Evolutionary conservation across 1,284 basidiomycete species (phyloP).

Genomic region (Melampsora medusae): DNA sequence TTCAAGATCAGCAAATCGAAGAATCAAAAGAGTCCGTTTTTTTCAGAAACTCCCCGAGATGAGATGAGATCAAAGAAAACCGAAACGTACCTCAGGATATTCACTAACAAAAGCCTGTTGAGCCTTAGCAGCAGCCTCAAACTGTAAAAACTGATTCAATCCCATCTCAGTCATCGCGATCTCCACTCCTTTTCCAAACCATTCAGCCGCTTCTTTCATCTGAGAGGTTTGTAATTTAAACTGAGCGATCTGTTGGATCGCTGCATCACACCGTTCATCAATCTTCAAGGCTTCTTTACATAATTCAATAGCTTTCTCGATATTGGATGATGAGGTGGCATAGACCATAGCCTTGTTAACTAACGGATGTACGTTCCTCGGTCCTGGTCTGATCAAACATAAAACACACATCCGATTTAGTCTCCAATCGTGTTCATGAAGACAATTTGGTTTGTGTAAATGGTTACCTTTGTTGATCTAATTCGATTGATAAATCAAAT

Average conservation of each 20-base stretch:
- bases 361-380: slow-evolving; percentile 60
- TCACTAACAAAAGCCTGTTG: slow-evolving; percentile 76
- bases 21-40: too few relatives aligned
- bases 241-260: slow-evolving; percentile 92
- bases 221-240: slow-evolving; percentile 86
- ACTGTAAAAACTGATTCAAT: slow-evolving; percentile 63
- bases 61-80: background rate
- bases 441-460: background rate
- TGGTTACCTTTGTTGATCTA: slow-evolving; percentile 64
- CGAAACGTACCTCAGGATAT: slow-evolving; percentile 66
- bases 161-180: slow-evolving; percentile 89
- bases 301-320: slow-evolving; percentile 71
- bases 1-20: too few relatives aligned
- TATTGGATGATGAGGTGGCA: slow-evolving; percentile 68
- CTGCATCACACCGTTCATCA: slow-evolving; percentile 92
- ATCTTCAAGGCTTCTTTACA: slow-evolving; percentile 82
- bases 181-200: slow-evolving; percentile 80
- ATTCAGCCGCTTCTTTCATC: slow-evolving; percentile 78
- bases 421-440: background rate
- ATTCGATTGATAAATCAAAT: slow-evolving; percentile 87
- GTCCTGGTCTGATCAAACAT: slow-evolving; percentile 18
- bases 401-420: background rate
- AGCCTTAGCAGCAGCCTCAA: slow-evolving; percentile 65
- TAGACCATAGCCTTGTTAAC: slow-evolving; percentile 97
- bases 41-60: too few relatives aligned